Evolutionary conservation across 768 basidiomycete species (phyloP), one percentile per base, ranked within the genome.

Genomic region (Serendipita vermifera): DNA sequence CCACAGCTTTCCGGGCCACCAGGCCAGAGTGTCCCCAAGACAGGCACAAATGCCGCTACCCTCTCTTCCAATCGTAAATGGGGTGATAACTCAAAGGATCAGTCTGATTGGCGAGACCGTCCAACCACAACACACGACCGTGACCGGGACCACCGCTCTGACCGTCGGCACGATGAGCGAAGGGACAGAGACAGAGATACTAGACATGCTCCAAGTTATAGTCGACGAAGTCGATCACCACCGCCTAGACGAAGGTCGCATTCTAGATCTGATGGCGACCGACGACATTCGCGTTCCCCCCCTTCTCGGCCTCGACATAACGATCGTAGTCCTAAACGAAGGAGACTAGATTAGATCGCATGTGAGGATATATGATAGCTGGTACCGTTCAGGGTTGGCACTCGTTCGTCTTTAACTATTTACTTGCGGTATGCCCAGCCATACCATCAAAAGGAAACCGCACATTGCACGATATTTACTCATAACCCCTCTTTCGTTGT

Each of bases 1-100:
- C 59, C 64, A 2, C 57, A 60, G 43, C 48, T 54, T 36, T 33
- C 55, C n/a, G 17, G 54, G 33, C 15, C 22, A 29, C n/a, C 32
- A 7, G 9, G 17, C 26, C 39, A 5, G 27, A 26, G 39, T 41
- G 3, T 17, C 39, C 39, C 17, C 17, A 41, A 26, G 15, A 41
- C 39, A 41, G 39, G 39, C 2, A 6, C 39, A 5, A 41, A 41
- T 26, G 27, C 39, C 7, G 39, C 17, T 1, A 26, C 17, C 9
- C 26, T 41, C 39, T 20, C 13, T 38, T 13, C 9, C 26, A 20
- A 17, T 5, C 39, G 39, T 7, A 41, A 41, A 41, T 41, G 39
- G 39, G 39, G 39, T 26, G 39, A 41, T n/a, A 38, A 38, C 13
- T 41, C 39, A 7, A 7, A 7, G 15, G 7, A 26, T 41, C 39